Evolutionary conservation across 164 flowering plant species (phyloP), one percentile per base, ranked within the genome.

Genomic region (Chloranthus sessilifolius): DNA sequence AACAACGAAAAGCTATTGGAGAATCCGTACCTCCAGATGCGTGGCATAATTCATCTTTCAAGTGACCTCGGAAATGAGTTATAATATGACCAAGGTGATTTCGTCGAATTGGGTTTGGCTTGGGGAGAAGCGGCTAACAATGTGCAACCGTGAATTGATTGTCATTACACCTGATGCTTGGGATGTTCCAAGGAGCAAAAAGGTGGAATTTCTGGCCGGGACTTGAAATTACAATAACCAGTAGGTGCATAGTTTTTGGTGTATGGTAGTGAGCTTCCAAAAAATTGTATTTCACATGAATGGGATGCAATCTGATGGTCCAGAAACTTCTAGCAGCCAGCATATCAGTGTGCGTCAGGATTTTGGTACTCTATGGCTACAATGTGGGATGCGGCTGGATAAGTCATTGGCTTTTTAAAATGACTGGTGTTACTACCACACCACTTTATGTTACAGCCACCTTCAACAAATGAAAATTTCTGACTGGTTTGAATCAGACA

Each of bases 1-100:
- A 94, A 94, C 80, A 94, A 94, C 60, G 99, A 94, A 60, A 94
- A 94, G 68, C 74, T 94, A 43, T 60, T 94, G 71, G 97, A 94
- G 72, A 94, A 94, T 67, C 99, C 97, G 2, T 94, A 94, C 60
- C 95, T 94, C 58, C 99, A 89, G 74, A 86, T 94, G 88, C 86
- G 92, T 26, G 99, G 99, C 54, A 74, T 94, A 62, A 78, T 89
- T 66, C 95, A 94, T 68, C 68, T 94, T 50, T 81, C 83, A 51
- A 89, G 75, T 68, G 95, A 86, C 57, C 60, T 77, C 64, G 78
- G 79, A 39, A 56, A 62, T 23, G 60, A 53, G 42, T 52, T 70
- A 55, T 69, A 53, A 54, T 59, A 27, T 58, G 29, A 43, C 17
- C 7, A n/a, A 40, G 19, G 22, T 27, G 19, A 37, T 21, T 46